A percentile compares a stretch with the other conserved stretches of the same genome.
Evolutionary conservation across 2,329 filamentous ascomycete genomes (phyloP).

Genomic region (Ustilaginoidea virens): DNA sequence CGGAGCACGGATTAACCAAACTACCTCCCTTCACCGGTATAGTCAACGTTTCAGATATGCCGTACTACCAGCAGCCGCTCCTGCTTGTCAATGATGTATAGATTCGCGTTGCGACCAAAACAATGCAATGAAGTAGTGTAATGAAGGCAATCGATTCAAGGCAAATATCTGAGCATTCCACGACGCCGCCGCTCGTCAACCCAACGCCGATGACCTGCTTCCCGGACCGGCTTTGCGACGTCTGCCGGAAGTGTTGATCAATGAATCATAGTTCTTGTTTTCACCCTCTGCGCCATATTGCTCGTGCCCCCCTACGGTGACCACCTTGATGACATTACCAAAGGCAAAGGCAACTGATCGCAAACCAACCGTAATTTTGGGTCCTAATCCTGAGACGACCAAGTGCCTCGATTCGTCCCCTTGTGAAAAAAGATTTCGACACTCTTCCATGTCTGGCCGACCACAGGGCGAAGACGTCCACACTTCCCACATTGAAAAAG

Average conservation of each 20-base stretch:
- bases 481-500: constrained; percentile 29
- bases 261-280: constrained; percentile 13
- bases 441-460: constrained; percentile 28
- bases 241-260: constrained; percentile 22
- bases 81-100: too few relatives aligned
- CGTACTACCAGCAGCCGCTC: too few relatives aligned
- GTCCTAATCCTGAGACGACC: constrained; percentile 50
- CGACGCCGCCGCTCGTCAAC: too few relatives aligned
- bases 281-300: constrained; percentile 35
- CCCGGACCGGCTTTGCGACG: constrained; percentile 19
- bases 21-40: too few relatives aligned
- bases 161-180: too few relatives aligned
- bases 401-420: constrained; percentile 34
- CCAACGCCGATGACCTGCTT: constrained; percentile 8
- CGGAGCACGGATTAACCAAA: too few relatives aligned
- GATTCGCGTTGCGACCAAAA: neutral
- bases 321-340: constrained; percentile 57
- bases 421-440: constrained; percentile 25
- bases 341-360: constrained; percentile 54
- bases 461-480: constrained; percentile 36
- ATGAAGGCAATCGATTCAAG: too few relatives aligned
- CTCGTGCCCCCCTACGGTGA: constrained; percentile 47
- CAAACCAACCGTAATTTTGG: constrained; percentile 45
- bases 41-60: too few relatives aligned
- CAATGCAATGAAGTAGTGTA: too few relatives aligned